These are phyloP conservation scores for Pleurotus sapidus DNA, from an alignment of 768 basidiomycete species.

Conservation along the genomic window DNA sequence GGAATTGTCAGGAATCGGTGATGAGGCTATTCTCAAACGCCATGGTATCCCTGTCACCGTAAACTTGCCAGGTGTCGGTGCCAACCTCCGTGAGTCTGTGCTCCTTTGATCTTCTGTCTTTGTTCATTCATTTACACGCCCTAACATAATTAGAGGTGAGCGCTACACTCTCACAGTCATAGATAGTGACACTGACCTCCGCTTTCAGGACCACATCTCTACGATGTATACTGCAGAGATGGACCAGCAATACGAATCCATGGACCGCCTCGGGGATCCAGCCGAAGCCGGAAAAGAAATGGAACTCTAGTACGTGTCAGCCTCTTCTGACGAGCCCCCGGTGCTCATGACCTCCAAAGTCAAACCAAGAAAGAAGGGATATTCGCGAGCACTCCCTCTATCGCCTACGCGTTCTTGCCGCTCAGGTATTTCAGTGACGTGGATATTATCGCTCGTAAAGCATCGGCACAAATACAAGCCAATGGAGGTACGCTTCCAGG, in stretches of 20 bases:
- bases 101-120: background rate
- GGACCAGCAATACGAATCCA: conserved; percentile 12
- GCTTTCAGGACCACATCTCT: conserved; percentile 15
- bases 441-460: background rate
- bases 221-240: conserved; percentile 11
- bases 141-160: no score
- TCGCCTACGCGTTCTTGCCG: conserved; percentile 11
- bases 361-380: conserved; percentile 6
- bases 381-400: conserved; percentile 6
- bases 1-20: conserved; percentile 25
- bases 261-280: conserved; percentile 13
- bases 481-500: background rate
- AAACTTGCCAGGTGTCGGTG: conserved; percentile 27
- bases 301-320: conserved; percentile 12
- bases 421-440: conserved; percentile 7
- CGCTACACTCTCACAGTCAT: no score
- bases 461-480: background rate
- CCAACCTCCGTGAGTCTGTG: conserved; percentile 21
- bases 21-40: conserved; percentile 11
- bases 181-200: no score
- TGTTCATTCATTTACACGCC: no score
- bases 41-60: conserved; percentile 17
- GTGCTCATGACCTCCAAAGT: background rate
- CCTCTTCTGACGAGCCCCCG: no score
- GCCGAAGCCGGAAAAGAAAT: conserved; percentile 9